These are phyloP conservation scores for Centaurea solstitialis DNA, from an alignment of 129 eudicot species.

Conservation along the genomic window DNA sequence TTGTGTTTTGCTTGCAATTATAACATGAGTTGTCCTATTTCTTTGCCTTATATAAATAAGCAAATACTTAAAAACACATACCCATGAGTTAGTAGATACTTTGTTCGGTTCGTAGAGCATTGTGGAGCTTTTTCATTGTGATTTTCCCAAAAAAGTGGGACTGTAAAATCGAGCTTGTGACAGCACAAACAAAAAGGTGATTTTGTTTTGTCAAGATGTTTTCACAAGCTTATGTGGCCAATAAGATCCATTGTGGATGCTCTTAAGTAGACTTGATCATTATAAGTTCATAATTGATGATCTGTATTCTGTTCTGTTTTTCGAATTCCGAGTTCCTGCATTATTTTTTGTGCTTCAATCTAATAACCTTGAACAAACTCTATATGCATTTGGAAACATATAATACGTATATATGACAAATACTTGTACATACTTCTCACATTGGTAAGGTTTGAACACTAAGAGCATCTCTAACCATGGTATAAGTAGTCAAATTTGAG, in stretches of 20 bases:
- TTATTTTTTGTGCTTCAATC: not conserved
- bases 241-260: not conserved
- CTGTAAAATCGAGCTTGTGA: no score
- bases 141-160: not conserved
- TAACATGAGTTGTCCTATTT: not conserved
- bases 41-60: no score
- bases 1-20: conserved; percentile 11
- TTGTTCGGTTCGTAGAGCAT: not conserved
- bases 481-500: not conserved
- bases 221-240: not conserved
- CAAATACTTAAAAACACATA: not conserved
- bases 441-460: not conserved
- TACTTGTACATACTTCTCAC: not conserved
- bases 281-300: not conserved
- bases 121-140: not conserved
- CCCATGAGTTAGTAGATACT: not conserved
- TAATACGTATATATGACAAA: no score
- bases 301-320: not conserved
- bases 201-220: no score
- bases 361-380: conserved; percentile 1
- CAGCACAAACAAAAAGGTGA: not conserved
- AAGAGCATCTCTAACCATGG: not conserved
- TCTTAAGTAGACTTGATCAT: not conserved
- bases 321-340: not conserved
- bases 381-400: not conserved